Evolutionary conservation across 192 early-diverging fungal species (phyloP).

Genomic region (Podila epigama): DNA sequence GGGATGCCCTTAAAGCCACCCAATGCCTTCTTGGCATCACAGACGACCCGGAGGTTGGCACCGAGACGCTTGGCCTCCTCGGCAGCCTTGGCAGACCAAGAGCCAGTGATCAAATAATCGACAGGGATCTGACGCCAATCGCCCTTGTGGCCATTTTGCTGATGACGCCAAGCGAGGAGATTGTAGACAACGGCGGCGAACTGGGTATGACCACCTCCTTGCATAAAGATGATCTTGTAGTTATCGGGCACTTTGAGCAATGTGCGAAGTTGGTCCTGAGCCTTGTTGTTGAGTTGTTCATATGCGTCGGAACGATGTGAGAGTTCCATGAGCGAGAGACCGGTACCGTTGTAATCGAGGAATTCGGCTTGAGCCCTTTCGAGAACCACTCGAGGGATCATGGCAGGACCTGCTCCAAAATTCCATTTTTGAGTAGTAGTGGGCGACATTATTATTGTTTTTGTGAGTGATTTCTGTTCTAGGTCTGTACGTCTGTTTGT

Average conservation of each 20-base stretch:
- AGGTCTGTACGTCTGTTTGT: not conserved
- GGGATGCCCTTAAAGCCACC: slow-evolving; percentile 66
- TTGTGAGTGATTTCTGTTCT: not conserved
- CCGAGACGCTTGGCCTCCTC: slow-evolving; percentile 87
- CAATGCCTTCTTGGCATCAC: slow-evolving; percentile 68
- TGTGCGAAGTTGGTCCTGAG: slow-evolving; percentile 74
- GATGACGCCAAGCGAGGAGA: slow-evolving; percentile 69
- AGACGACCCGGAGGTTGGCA: slow-evolving; percentile 80
- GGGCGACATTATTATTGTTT: slow-evolving; percentile 1
- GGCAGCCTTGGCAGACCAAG: slow-evolving; percentile 88
- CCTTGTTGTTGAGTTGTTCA: slow-evolving; percentile 73
- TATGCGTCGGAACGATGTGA: slow-evolving; percentile 92
- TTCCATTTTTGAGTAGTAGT: slow-evolving; percentile 61
- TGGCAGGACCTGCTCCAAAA: slow-evolving; percentile 93
- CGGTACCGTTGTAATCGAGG: slow-evolving; percentile 80
- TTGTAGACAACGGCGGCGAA: slow-evolving; percentile 93
- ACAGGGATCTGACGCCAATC: slow-evolving; percentile 59
- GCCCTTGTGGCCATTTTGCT: slow-evolving; percentile 13
- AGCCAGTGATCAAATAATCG: slow-evolving; percentile 93
- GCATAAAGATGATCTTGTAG: slow-evolving; percentile 93
- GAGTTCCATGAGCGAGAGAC: slow-evolving; percentile 94
- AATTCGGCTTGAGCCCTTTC: slow-evolving; percentile 84
- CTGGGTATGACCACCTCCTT: slow-evolving; percentile 93
- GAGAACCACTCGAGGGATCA: slow-evolving; percentile 85
- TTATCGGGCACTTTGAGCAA: slow-evolving; percentile 86